These are phyloP conservation scores for Yamadazyma diospyri DNA, from an alignment of 1,139 yeast genomes.

Conservation along the genomic window DNA sequence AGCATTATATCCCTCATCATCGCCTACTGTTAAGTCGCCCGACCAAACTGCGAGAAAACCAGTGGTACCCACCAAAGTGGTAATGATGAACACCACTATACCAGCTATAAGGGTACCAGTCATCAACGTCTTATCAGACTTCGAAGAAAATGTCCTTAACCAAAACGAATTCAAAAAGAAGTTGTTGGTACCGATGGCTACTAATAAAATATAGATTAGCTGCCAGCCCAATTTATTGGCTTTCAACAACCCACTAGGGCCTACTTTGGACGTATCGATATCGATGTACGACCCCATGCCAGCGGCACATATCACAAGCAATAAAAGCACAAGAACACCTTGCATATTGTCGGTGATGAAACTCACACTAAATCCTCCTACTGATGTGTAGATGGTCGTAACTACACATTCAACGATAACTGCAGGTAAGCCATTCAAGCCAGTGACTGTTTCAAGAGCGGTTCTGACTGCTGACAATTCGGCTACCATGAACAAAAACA, in stretches of 20 bases:
- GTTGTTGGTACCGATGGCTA: constrained; percentile 88
- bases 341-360: constrained; percentile 87
- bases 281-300: constrained; percentile 79
- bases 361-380: constrained; percentile 89
- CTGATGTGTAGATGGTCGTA: constrained; percentile 79
- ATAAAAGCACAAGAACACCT: constrained; percentile 66
- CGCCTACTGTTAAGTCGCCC: constrained; percentile 62
- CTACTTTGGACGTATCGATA: constrained; percentile 61
- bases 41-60: constrained; percentile 93
- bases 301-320: constrained; percentile 67
- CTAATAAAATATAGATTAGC: constrained; percentile 73
- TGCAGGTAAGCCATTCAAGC: constrained; percentile 74
- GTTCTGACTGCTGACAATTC: constrained; percentile 78
- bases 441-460: constrained; percentile 76
- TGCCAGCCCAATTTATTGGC: constrained; percentile 83
- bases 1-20: constrained; percentile 58
- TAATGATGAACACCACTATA: constrained; percentile 56
- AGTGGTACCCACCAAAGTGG: constrained; percentile 73
- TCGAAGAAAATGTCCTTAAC: constrained; percentile 90
- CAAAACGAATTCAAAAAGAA: constrained; percentile 90
- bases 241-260: constrained; percentile 61
- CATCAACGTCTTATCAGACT: constrained; percentile 67
- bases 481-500: constrained; percentile 84
- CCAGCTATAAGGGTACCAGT: constrained; percentile 78
- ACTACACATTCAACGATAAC: constrained; percentile 85